phyloP scores from a whole-genome alignment of 208 protist genomes.

The Crithidia expoeki region DNA sequence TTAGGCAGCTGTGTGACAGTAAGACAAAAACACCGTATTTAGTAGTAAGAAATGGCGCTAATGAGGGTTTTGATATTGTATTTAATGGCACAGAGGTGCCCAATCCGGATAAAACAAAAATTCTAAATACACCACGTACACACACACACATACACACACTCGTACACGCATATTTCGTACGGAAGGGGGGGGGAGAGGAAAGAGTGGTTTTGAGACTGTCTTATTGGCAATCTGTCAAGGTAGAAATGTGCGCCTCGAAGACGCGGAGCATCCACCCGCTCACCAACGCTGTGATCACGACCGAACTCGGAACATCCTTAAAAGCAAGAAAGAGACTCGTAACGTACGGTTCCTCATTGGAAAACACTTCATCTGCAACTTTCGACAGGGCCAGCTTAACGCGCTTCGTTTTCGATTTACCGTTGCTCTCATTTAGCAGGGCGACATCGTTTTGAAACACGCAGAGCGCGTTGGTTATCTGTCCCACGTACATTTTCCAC shows the following conservation, averaged over 20 bases:
- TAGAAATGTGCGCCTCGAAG: constrained; percentile 4
- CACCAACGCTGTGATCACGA: constrained; percentile 6
- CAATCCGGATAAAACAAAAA: neutral
- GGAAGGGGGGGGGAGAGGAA: neutral
- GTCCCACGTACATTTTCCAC: neutral
- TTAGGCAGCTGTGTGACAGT: too few species aligned
- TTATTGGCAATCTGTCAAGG: neutral
- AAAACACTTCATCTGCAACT: neutral
- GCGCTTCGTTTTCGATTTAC: neutral
- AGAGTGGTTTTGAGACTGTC: neutral
- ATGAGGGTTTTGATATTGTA: neutral
- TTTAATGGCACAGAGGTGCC: neutral
- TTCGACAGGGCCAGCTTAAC: neutral
- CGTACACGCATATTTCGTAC: neutral
- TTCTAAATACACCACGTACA: too few species aligned
- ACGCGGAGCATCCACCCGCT: constrained; percentile 18
- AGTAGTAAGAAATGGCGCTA: too few species aligned
- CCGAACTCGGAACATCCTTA: neutral
- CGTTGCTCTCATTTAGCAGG: too few species aligned
- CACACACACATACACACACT: neutral
- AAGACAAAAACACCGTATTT: neutral
- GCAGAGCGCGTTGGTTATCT: neutral
- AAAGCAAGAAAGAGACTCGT: neutral
- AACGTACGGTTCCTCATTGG: neutral
- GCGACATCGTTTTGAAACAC: neutral